Base-by-base conservation (phyloP, 495 filamentous ascomycete species). In the Daldinia decipiens region DNA sequence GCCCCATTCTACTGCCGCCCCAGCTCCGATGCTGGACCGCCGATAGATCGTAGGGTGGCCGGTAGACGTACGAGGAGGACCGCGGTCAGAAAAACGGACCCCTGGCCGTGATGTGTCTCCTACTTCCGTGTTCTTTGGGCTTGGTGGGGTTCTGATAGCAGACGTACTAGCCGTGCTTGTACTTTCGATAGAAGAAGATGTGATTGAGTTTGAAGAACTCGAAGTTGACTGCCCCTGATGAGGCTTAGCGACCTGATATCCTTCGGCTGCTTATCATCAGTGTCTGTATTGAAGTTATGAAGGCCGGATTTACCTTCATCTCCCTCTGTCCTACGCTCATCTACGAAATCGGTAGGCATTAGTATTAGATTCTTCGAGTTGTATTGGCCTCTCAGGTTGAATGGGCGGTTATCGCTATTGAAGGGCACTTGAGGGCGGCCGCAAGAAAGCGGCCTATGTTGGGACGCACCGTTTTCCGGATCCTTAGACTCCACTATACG, bases 1-100 rank as follows among this genome's bases (percentile, higher is more conserved):
- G 0, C 91, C 90, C 93, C 93, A 97, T 66, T 90, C 85, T 85
- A 64, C 81, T 75, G 34, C 80, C 55, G 27, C 74, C 68, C 53
- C 73, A 69, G 8, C 77, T 8, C 43, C 74, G 6, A 36, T 11
- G 27, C 70, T 59, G 7, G 50, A 54, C 32, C 59, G 65, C 39
- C 66, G 40, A 32, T 57, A 55, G 9, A 58, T 4, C 8, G 40
- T n/a, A 7, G 61, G 70, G 34, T 51, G 67, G 27, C 59, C 71
- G 36, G 39, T 57, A 51, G 3, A 64, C 13, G 56, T 43, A 29
- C 47, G 61, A 55, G 63, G 75, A 45, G 66, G 67, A 0, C 53
- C 63, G 38, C 72, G 58, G 64, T 64, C 60, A 36, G 31, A 40
- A 38, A 67, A 60, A 1, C 57, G 51, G 27, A 59, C 38, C 4